Evolutionary conservation across 371 early-diverging fungal genomes (phyloP).

Genomic region (Mortierella sp.): DNA sequence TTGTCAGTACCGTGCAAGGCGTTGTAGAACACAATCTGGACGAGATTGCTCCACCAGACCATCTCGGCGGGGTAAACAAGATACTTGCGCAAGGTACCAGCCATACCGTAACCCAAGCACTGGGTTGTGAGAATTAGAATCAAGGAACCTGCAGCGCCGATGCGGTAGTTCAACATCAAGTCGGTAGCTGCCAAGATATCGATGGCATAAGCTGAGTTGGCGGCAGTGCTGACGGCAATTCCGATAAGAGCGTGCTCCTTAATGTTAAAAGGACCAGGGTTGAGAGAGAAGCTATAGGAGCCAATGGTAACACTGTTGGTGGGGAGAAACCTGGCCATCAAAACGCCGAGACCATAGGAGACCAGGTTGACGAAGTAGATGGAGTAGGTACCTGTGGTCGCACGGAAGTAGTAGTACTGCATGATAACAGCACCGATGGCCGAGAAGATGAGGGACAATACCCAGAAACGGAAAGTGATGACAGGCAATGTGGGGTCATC

Average conservation of each 20-base stretch:
- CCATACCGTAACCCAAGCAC: slow-evolving; percentile 84
- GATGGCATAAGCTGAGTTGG: slow-evolving; percentile 49
- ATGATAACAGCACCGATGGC: slow-evolving; percentile 67
- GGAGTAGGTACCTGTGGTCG: slow-evolving; percentile 41
- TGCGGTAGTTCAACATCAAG: slow-evolving; percentile 62
- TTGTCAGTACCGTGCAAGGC: slow-evolving; percentile 71
- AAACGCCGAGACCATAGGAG: slow-evolving; percentile 48
- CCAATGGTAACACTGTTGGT: slow-evolving; percentile 18
- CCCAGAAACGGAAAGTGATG: slow-evolving; percentile 77
- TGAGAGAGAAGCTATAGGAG: slow-evolving; percentile 34
- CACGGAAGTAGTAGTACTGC: slow-evolving; percentile 58
- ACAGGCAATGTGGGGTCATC: slow-evolving; percentile 72
- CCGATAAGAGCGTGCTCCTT: slow-evolving; percentile 40
- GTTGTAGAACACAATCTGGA: slow-evolving; percentile 77
- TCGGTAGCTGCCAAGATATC: slow-evolving; percentile 68
- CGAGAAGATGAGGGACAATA: slow-evolving; percentile 74
- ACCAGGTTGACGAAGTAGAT: slow-evolving; percentile 58
- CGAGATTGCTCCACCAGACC: slow-evolving; percentile 90
- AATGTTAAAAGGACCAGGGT: slow-evolving; percentile 64
- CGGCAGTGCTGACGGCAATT: slow-evolving; percentile 49
- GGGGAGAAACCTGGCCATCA: slow-evolving; percentile 53
- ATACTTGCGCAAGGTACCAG: slow-evolving; percentile 81
- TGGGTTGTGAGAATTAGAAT: slow-evolving; percentile 73
- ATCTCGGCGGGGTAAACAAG: slow-evolving; percentile 56
- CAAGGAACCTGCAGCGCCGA: slow-evolving; percentile 62